Evolutionary conservation across 371 early-diverging fungal genomes (phyloP).

Genomic region (Apophysomyces elegans): DNA sequence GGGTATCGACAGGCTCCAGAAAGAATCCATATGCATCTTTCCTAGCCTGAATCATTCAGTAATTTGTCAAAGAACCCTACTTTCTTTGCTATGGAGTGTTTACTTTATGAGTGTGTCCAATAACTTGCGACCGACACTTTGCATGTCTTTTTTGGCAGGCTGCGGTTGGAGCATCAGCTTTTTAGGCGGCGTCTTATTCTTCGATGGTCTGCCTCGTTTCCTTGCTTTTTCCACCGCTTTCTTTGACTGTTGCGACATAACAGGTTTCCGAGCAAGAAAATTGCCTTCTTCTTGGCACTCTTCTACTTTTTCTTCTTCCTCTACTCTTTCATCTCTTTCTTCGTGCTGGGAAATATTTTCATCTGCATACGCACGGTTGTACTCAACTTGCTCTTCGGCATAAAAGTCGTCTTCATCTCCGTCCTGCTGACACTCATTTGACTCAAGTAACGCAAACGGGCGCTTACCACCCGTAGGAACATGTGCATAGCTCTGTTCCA

Average conservation of each 20-base stretch:
- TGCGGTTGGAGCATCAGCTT: constrained; percentile 35
- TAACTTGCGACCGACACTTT: constrained; percentile 49
- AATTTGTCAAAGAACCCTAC: background rate
- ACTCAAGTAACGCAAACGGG: constrained; percentile 25
- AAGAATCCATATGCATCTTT: constrained; percentile 78
- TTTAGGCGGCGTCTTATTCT: constrained; percentile 30
- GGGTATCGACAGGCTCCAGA: constrained; percentile 79
- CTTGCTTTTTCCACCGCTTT: constrained; percentile 37
- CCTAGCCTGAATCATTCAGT: constrained; percentile 23
- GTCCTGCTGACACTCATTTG: constrained; percentile 24
- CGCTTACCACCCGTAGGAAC: constrained; percentile 34
- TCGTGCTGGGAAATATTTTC: background rate
- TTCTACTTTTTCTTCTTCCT: constrained; percentile 20
- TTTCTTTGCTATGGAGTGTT: constrained; percentile 5
- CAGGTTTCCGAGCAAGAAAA: background rate
- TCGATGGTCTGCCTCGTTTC: constrained; percentile 46
- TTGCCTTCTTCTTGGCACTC: constrained; percentile 11
- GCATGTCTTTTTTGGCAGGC: constrained; percentile 47
- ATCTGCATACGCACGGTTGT: constrained; percentile 19
- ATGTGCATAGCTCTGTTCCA: constrained; percentile 11
- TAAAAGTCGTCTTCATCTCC: background rate
- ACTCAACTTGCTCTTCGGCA: background rate
- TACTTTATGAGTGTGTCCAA: constrained; percentile 62
- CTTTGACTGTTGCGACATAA: constrained; percentile 14
- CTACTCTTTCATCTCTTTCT: constrained; percentile 22